Base-by-base conservation (phyloP, 75 land plant species). In the Chamaecyparis obtusa region DNA sequence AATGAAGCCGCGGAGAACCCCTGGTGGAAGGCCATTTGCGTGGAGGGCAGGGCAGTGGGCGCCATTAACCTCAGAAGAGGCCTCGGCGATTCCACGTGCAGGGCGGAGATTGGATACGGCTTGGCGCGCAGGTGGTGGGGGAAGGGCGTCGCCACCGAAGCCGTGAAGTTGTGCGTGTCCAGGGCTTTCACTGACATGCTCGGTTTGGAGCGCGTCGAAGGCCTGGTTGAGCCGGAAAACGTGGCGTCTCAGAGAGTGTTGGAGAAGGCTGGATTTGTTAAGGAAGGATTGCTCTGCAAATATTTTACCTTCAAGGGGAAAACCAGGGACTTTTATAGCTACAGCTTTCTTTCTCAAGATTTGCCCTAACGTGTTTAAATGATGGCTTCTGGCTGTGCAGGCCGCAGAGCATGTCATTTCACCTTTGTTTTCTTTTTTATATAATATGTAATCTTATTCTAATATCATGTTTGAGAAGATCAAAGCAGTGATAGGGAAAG, bases 1-100 rank as follows among this genome's bases (percentile, higher is more conserved):
- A 57, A 46, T 5, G 21, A n/a, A 49, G 91, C 83, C 51, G 51
- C 90, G 46, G 88, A 83, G 41, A 93, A 93, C 49, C 92, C 93
- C 1, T 94, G 91, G 91, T 85, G 69, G 71, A 89, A 90, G 24
- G 94, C 92, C 32, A 93, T 94, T 77, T 92, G 93, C 89, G 43
- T 93, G 37, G 88, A 86, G 54, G 91, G 87, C 41, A 87, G 83
- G 11, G 87, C 95, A 3, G 87, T 92, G 48, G 95, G 95, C 41
- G 69, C 89, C n/a, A 56, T 94, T 32, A 90, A 93, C 19, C 48
- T 93, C 19, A 87, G 54, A 17, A 90, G 83, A 24, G 92, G 87
- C 33, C 19, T 86, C 0, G 90, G 86, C 33, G 60, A 37, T 35
- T 89, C 89, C 81, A 5, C 86, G 30, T 90, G 88, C 86, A 43